phyloP scores from a whole-genome alignment of 768 basidiomycete species.

The Pleurotus platypus region DNA sequence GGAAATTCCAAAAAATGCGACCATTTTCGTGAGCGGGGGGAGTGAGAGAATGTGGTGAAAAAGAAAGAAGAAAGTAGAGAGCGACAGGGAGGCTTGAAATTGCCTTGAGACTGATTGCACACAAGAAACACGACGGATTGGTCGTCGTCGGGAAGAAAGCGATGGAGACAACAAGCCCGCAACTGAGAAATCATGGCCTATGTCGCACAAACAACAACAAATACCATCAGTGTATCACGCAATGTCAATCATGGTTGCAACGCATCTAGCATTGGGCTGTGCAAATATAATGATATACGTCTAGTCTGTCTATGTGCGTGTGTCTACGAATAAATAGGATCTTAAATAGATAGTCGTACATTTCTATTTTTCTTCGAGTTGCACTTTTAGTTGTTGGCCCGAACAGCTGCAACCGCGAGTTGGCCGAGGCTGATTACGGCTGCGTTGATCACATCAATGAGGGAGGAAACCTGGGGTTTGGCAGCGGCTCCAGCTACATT shows the following conservation, averaged over 20 bases:
- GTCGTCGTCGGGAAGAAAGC: slow-evolving; percentile 8
- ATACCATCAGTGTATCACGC: neutral
- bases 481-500: neutral
- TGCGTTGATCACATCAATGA: neutral
- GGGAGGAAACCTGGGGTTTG: too few species aligned
- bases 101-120: slow-evolving; percentile 14
- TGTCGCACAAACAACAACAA: neutral
- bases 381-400: neutral
- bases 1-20: slow-evolving; percentile 21
- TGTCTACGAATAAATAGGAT: slow-evolving; percentile 6
- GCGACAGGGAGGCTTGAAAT: slow-evolving; percentile 11
- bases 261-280: neutral
- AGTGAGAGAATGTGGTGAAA: slow-evolving; percentile 11
- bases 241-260: neutral
- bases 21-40: slow-evolving; percentile 1
- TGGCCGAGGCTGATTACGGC: neutral
- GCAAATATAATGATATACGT: neutral
- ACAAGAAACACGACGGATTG: slow-evolving; percentile 13
- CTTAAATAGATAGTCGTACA: neutral
- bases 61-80: slow-evolving; percentile 9
- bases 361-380: neutral
- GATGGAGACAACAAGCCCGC: neutral
- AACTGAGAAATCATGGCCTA: slow-evolving; percentile 2
- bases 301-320: neutral
- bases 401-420: neutral